Conservation (phyloP, 179 eudicot genomes). For the Silene noctiflora region DNA sequence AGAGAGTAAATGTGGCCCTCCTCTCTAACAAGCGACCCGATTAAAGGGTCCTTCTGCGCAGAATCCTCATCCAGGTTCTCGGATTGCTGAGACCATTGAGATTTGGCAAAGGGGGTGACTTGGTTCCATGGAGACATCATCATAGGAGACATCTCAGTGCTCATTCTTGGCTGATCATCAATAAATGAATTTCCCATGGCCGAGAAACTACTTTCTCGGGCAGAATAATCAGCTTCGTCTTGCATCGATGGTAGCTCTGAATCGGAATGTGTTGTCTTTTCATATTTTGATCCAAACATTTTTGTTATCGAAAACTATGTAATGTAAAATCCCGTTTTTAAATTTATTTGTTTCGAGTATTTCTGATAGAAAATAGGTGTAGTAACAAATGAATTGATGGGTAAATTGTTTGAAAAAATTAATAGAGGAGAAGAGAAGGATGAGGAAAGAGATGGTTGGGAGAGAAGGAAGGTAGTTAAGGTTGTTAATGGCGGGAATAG, state of each 20-base stretch:
- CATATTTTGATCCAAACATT: slow-evolving; percentile 24
- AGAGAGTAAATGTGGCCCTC: slow-evolving; percentile 78
- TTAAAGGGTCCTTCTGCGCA: slow-evolving; percentile 35
- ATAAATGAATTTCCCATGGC: slow-evolving; percentile 27
- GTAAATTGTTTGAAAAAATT: too few species aligned
- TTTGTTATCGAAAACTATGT: neutral
- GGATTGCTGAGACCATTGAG: slow-evolving; percentile 34
- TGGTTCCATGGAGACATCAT: slow-evolving; percentile 54
- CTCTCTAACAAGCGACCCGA: slow-evolving; percentile 69
- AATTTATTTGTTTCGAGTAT: too few species aligned
- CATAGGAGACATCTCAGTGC: slow-evolving; percentile 43
- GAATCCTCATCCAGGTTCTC: neutral
- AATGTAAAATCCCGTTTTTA: neutral
- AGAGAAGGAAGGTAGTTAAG: too few species aligned
- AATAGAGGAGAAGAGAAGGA: too few species aligned
- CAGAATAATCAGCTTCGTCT: slow-evolving; percentile 24
- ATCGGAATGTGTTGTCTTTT: slow-evolving; percentile 27
- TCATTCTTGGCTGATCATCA: slow-evolving; percentile 25
- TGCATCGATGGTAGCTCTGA: slow-evolving; percentile 21
- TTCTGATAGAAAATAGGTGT: too few species aligned
- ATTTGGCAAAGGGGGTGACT: slow-evolving; percentile 32
- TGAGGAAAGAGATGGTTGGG: too few species aligned
- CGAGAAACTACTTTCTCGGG: slow-evolving; percentile 38
- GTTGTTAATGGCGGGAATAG: too few species aligned
- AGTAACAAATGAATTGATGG: too few species aligned